Base-by-base conservation (phyloP, 176 grass and related monocot genomes). In the Dactylis glomerata region DNA sequence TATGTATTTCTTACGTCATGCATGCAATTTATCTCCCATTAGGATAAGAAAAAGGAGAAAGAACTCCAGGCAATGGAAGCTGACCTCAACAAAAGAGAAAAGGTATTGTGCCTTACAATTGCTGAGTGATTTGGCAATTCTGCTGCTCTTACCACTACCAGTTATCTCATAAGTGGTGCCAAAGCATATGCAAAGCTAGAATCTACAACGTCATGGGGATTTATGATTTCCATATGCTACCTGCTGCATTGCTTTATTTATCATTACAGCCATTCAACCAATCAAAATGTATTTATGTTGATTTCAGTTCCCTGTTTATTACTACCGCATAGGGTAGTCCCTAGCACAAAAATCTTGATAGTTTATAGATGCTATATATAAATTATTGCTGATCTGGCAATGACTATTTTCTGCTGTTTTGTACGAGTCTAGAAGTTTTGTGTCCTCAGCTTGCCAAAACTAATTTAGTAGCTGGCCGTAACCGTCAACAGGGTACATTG, bases 1-100 rank as follows among this genome's bases (percentile, higher is more conserved):
- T 44, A 24, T 22, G 46, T 28, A 79, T 73, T 74, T 16, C 79
- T 79, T 46, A 80, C 5, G 16, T 26, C n/a, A 68, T 57, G 15
- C 38, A 89, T 81, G 38, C 8, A 26, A 26, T 84, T 73, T 80
- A 58, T 87, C 24, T 61, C 28, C 5, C 13, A 62, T 47, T 70
- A 99, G 96, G 96, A 94, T 84, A 96, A 96, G 89, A 92, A 90
- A 96, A 96, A 94, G 79, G 96, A 99, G 84, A 99, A 89, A 91
- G 93, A 99, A 80, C 96, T 99, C 8, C 89, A 99, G 82, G 91
- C 93, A 41, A 94, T 96, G 89, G 96, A 94, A 70, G 88, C 91
- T 77, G 91, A 94, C 82, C 87, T 99, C 67, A 96, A 91, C 84
- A 99, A 99, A 90, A 94, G 91, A 89, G 96, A 96, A 86, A 89